Evolutionary conservation across 192 early-diverging fungal genomes (phyloP), one percentile per base, ranked within the genome.

Genomic region (Coemansia sp.): DNA sequence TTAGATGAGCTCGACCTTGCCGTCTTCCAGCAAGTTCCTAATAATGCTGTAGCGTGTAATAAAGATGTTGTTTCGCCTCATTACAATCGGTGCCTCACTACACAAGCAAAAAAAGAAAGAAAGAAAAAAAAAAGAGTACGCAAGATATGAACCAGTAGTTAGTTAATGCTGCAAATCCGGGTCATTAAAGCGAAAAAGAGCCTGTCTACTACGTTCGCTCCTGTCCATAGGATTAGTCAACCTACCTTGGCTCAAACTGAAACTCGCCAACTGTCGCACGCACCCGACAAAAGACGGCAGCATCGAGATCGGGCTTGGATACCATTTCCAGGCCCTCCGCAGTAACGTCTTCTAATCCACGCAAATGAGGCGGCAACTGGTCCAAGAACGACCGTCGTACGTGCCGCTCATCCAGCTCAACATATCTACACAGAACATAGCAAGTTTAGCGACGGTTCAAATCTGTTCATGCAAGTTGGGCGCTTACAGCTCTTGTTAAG

Each of bases 31-130:
- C 61, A 84, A 52, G 49, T 79, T 67, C 33, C 82, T 63, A 60
- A 84, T 72, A 34, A 77, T 79, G 68, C 77, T 79, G 82, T 84
- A 84, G 34, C 74, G 57, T 3, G 82, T 84, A 61, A 84, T 84
- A 41, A 84, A 84, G 24, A 84, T 76, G 60, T 79, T 84, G 74
- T 71, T 79, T 15, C 77, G 70, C 54, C 44, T 74, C 82, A 84
- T 84, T n/a, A 74, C 54, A 34, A 84, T 84, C 54, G 77, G 76
- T 36, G 78, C 82, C 62, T 84, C 77, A 36, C 77, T 77, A 81
- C 71, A 2, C 24, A n/a, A n/a, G 12, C 20, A 42, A n/a, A 71
- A 41, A 49, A 18, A 10, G 27, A 42, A 29, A 29, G 34, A 27
- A 63, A 31, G 24, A n/a, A n/a, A 24, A 24, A 24, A 24, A 24